These are phyloP conservation scores for Hanseniaspora thailandica DNA, from an alignment of 805 yeast species.

Conservation along the genomic window DNA sequence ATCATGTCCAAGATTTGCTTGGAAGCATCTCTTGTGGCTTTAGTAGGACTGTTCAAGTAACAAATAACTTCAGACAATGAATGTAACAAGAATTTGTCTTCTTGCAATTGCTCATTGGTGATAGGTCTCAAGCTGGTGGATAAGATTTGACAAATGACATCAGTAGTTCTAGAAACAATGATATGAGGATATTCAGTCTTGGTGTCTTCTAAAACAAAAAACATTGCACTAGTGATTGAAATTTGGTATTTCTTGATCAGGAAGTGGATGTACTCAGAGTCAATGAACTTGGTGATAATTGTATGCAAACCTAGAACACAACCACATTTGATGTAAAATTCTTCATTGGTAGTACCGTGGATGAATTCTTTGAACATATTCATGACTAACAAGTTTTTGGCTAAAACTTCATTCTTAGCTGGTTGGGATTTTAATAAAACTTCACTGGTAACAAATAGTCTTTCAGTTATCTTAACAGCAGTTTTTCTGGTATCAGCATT, in stretches of 20 bases:
- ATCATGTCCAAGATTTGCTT: constrained; percentile 56
- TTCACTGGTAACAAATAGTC: constrained; percentile 49
- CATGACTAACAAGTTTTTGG: constrained; percentile 61
- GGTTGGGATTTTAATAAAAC: constrained; percentile 45
- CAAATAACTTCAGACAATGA: constrained; percentile 81
- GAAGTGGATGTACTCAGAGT: constrained; percentile 46
- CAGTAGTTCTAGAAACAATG: constrained; percentile 61
- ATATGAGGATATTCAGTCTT: constrained; percentile 76
- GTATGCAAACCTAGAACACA: constrained; percentile 76
- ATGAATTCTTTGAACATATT: constrained; percentile 69
- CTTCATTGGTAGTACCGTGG: constrained; percentile 85
- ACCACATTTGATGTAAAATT: constrained; percentile 73
- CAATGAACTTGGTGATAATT: constrained; percentile 35
- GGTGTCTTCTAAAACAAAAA: constrained; percentile 82
- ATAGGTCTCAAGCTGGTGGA: background rate
- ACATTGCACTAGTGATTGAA: constrained; percentile 74
- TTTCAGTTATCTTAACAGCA: constrained; percentile 56
- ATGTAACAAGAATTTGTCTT: constrained; percentile 61
- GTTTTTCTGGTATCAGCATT: constrained; percentile 54
- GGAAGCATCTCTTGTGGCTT: constrained; percentile 69
- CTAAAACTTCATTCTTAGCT: constrained; percentile 36
- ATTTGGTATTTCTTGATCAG: constrained; percentile 72
- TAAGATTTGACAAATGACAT: constrained; percentile 51
- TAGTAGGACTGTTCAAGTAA: constrained; percentile 82
- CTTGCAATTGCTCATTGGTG: constrained; percentile 1